Base-by-base conservation (phyloP, 1,284 basidiomycete genomes). In the Rhodotorula sp. region DNA sequence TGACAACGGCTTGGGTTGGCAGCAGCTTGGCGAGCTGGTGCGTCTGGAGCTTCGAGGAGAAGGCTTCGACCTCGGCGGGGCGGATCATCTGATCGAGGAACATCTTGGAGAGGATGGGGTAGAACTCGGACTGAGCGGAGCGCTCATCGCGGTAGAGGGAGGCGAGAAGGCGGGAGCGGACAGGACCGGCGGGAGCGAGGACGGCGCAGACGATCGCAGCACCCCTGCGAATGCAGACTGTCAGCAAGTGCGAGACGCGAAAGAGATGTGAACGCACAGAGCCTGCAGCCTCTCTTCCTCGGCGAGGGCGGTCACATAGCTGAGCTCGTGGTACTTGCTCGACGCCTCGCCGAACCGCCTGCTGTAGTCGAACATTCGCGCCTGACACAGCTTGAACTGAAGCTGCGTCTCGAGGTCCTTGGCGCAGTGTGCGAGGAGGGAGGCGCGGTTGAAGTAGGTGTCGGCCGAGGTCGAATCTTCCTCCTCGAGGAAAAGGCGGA, bases 321-420 rank as follows among this genome's bases (percentile, higher is more conserved):
- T 93, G 30, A 99, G 83, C 80, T 99, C 94, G 78, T 98, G 94
- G 80, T 97, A 99, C 62, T 90, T 86, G 77, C 87, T 87, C 1
- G 94, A 93, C n/a, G 96, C 96, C 79, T 99, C 95, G 52, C 93
- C 83, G 81, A 98, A 99, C 76, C 90, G 90, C 66, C 94, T 86
- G 57, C 88, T 86, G 75, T 91, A 94, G 79, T 99, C 96, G 74
- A 89, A 90, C 77, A 99, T 90, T 53, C 94, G 86, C 17, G 96
- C 96, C 82, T 85, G 81, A 19, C 74, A 77, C 4, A 79, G 67
- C 64, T 80, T 79, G 75, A 79, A 81, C 46, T 55, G 56, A 29
- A 74, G 85, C 48, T 88, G 84, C 17, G 88, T 89, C 78, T 89
- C 90, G 77, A 87, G 87, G 81, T 95, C 87, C 27, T 83, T 84